Conservation (phyloP, 2,329 filamentous ascomycete genomes). For the Fusarium verticillioides region DNA sequence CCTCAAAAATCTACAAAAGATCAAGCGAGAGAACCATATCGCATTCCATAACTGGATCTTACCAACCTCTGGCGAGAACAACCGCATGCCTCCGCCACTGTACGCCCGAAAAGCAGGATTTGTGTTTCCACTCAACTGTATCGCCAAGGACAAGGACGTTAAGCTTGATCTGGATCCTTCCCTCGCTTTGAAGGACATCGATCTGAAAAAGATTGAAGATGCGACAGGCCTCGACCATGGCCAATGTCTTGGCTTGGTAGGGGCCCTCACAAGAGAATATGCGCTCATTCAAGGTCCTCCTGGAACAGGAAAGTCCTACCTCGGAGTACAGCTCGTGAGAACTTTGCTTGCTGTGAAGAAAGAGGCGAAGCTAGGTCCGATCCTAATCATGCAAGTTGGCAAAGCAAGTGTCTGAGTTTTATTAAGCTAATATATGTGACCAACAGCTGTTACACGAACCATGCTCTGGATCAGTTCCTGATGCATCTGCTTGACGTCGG, state of each 20-base stretch:
- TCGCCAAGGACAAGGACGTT: constrained; percentile 36
- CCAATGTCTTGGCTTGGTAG: constrained; percentile 62
- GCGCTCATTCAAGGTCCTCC: constrained; percentile 76
- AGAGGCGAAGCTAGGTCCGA: constrained; percentile 56
- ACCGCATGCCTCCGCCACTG: constrained; percentile 51
- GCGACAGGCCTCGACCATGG: constrained; percentile 62
- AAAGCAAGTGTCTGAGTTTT: neutral
- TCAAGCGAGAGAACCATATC: constrained; percentile 6
- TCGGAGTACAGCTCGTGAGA: constrained; percentile 67
- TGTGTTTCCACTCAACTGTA: constrained; percentile 55
- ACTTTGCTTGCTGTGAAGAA: constrained; percentile 58
- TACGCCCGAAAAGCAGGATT: constrained; percentile 64
- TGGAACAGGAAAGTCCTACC: constrained; percentile 74
- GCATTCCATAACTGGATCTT: constrained; percentile 21
- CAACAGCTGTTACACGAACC: constrained; percentile 60
- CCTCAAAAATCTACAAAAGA: constrained; percentile 11
- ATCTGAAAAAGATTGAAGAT: neutral
- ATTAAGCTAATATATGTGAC: neutral
- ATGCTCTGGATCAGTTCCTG: constrained; percentile 64
- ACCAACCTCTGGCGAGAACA: neutral
- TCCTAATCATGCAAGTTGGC: constrained; percentile 49
- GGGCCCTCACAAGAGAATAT: constrained; percentile 63
- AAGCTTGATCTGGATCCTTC: constrained; percentile 2
- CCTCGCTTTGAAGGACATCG: neutral
- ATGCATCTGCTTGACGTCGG: constrained; percentile 63